Percentiles rank a stretch among this genome's conserved stretches.
These are phyloP conservation scores for Lichina pygmaea DNA, from an alignment of 495 filamentous ascomycete genomes.

Conservation along the genomic window DNA sequence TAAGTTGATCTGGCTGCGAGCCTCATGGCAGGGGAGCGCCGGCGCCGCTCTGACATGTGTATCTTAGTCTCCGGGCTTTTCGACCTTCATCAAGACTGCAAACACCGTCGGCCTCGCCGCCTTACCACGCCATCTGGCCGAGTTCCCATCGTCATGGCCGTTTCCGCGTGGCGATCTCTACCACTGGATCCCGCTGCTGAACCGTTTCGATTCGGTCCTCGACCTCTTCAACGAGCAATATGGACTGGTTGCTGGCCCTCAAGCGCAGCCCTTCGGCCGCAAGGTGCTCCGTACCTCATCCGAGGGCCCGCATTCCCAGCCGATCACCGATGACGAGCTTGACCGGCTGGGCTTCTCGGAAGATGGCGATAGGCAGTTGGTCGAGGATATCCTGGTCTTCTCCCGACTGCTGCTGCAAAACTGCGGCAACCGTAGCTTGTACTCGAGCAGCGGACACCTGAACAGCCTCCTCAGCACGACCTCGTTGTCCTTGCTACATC, in stretches of 20 bases:
- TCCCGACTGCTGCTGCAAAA: constrained; percentile 70
- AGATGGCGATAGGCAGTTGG: constrained; percentile 54
- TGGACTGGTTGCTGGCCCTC: constrained; percentile 52
- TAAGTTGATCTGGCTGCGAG: constrained; percentile 21
- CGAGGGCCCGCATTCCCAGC: constrained; percentile 7
- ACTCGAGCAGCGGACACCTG: constrained; percentile 70
- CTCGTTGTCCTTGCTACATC: constrained; percentile 44
- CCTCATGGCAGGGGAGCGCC: background rate
- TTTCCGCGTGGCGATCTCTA: constrained; percentile 95
- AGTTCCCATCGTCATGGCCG: constrained; percentile 72
- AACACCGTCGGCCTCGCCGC: constrained; percentile 42
- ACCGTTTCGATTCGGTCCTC: constrained; percentile 77
- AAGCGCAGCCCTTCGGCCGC: constrained; percentile 43
- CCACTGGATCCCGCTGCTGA: constrained; percentile 88
- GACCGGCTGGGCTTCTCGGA: constrained; percentile 29
- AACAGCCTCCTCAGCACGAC: constrained; percentile 73
- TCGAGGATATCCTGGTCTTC: constrained; percentile 59
- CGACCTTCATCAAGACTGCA: constrained; percentile 44
- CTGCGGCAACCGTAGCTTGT: constrained; percentile 91
- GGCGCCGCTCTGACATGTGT: constrained; percentile 9
- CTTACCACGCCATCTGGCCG: constrained; percentile 46
- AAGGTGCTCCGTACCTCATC: constrained; percentile 27
- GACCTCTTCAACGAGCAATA: constrained; percentile 63
- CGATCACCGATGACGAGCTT: constrained; percentile 19
- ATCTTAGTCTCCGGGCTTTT: constrained; percentile 58